These are phyloP conservation scores for Magnolia changhungtana DNA, from an alignment of 164 flowering plant species.

Conservation along the genomic window DNA sequence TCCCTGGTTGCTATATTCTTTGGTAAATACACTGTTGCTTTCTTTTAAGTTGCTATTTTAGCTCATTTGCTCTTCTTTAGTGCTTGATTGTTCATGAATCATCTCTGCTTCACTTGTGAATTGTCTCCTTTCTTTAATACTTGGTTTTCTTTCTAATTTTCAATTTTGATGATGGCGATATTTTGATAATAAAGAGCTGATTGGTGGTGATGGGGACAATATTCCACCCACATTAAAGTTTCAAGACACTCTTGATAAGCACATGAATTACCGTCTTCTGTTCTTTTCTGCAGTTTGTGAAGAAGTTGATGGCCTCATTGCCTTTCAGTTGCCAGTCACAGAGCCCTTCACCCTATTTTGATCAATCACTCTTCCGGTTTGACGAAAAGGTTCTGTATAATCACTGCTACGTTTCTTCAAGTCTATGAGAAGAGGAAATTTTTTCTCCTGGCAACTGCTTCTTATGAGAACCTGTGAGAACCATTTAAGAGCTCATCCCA, in stretches of 20 bases:
- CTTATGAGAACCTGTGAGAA: too few relatives aligned
- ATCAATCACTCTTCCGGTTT: conserved; percentile 86
- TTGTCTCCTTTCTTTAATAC: not conserved
- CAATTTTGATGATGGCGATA: not conserved
- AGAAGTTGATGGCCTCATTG: conserved; percentile 76
- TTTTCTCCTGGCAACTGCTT: too few relatives aligned
- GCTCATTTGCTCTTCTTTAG: not conserved
- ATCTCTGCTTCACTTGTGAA: not conserved
- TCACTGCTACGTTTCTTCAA: not conserved
- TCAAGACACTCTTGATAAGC: not conserved
- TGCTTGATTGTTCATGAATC: not conserved
- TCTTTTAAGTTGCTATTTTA: too few relatives aligned
- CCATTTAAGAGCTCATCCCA: too few relatives aligned
- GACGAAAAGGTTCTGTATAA: conserved; percentile 80
- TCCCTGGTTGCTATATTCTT: too few relatives aligned
- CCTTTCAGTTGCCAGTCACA: conserved; percentile 88
- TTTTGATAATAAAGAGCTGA: not conserved
- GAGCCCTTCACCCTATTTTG: conserved; percentile 98
- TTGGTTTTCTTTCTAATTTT: not conserved
- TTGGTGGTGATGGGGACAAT: not conserved
- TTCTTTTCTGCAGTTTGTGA: conserved; percentile 69
- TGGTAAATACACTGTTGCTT: too few relatives aligned
- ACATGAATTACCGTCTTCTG: conserved; percentile 1
- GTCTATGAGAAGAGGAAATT: not conserved
- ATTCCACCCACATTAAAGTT: not conserved